phyloP scores from a whole-genome alignment of 345 rosid genomes.

The Psidium guajava region DNA sequence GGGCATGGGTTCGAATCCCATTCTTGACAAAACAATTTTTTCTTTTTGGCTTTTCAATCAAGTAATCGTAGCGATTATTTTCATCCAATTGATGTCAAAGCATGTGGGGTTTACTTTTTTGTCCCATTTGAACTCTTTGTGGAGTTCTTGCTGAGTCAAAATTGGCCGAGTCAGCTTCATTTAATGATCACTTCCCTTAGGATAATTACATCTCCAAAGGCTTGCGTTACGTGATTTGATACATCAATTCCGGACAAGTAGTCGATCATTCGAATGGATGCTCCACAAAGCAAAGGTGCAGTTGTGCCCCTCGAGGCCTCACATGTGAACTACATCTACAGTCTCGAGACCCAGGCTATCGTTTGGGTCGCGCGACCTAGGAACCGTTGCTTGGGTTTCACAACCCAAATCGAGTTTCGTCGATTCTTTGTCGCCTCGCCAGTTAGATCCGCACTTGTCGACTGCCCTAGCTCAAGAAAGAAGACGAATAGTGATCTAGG shows the following conservation, averaged over 20 bases:
- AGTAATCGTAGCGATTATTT: not conserved
- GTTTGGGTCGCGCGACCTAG: too few relatives aligned
- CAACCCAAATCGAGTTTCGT: too few relatives aligned
- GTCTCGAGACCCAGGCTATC: too few relatives aligned
- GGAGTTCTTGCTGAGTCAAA: not conserved
- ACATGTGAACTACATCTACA: not conserved
- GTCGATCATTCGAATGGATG: not conserved
- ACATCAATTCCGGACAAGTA: not conserved
- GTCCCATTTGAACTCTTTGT: not conserved
- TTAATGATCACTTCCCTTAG: not conserved
- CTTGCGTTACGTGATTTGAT: not conserved
- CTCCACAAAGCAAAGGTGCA: not conserved
- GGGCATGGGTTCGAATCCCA: constrained; percentile 98
- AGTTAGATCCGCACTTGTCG: too few relatives aligned
- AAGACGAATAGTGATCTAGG: too few relatives aligned
- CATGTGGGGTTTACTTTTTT: not conserved
- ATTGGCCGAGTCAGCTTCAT: not conserved
- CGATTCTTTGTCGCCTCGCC: too few relatives aligned
- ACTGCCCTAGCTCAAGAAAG: too few relatives aligned
- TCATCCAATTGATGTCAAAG: not conserved
- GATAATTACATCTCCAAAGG: not conserved
- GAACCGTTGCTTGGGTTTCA: too few relatives aligned
- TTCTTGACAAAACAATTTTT: constrained; percentile 41
- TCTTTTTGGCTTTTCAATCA: not conserved
- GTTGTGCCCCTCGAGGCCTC: not conserved